phyloP scores from a whole-genome alignment of 257 asterid genomes.

The Verbena officinalis region DNA sequence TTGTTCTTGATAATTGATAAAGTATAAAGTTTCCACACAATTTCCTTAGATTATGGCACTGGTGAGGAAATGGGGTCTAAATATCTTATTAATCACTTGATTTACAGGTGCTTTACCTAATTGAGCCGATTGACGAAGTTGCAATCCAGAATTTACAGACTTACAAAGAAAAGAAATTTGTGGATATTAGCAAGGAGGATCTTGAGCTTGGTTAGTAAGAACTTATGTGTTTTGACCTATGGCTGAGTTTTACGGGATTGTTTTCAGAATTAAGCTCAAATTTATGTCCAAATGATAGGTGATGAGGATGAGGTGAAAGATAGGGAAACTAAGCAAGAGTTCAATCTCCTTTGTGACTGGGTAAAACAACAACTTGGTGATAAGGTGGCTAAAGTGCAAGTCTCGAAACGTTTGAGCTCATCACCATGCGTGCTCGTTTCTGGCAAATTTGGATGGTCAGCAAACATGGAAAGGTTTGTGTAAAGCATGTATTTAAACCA shows the following conservation, averaged over 20 bases:
- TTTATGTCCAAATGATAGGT: conserved; percentile 41
- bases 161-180: conserved; percentile 93
- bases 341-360: conserved; percentile 90
- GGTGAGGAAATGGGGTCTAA: not conserved
- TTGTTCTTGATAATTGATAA: conserved; percentile 9
- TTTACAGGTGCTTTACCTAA: conserved; percentile 75
- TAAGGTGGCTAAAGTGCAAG: conserved; percentile 94
- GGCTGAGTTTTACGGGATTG: too few species aligned
- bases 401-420: conserved; percentile 91
- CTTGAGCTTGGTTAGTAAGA: conserved; percentile 88
- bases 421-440: conserved; percentile 99
- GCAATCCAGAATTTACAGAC: conserved; percentile 94
- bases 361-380: conserved; percentile 95
- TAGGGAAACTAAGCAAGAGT: conserved; percentile 85
- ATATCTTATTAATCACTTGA: conserved; percentile 13
- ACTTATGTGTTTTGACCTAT: not conserved
- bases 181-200: conserved; percentile 99
- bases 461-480: conserved; percentile 95
- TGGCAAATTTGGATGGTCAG: conserved; percentile 99
- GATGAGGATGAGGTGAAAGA: conserved; percentile 91
- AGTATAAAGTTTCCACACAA: not conserved
- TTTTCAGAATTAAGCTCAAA: not conserved
- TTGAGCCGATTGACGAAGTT: conserved; percentile 97
- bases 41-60: not conserved
- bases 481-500: not conserved